phyloP scores from a whole-genome alignment of 2,329 filamentous ascomycete species.

The Aspergillus novoparasiticus region DNA sequence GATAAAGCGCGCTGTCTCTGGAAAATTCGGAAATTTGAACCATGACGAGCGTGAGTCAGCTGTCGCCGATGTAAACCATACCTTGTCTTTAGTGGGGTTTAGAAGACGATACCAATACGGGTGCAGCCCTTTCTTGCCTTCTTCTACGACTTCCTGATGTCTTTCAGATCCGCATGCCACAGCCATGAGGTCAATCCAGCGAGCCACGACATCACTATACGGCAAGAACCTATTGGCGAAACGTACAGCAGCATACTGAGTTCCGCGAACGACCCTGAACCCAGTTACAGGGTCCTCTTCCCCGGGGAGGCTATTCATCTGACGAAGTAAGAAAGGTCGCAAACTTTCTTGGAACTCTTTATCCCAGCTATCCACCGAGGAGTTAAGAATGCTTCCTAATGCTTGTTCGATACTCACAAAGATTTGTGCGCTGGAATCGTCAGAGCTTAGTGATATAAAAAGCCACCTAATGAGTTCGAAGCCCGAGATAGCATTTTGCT shows the following conservation, averaged over 20 bases:
- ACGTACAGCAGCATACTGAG: conserved; percentile 78
- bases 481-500: conserved; percentile 48
- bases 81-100: conserved; percentile 53
- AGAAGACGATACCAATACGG: conserved; percentile 70
- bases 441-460: conserved; percentile 79
- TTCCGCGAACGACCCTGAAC: conserved; percentile 64
- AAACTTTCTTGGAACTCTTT: conserved; percentile 46
- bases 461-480: conserved; percentile 69
- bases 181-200: conserved; percentile 88
- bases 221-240: conserved; percentile 88
- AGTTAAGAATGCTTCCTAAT: conserved; percentile 73
- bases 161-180: conserved; percentile 65
- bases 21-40: conserved; percentile 44
- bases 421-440: conserved; percentile 71
- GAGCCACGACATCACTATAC: conserved; percentile 74
- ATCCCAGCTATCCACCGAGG: conserved; percentile 53
- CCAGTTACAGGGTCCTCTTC: conserved; percentile 42
- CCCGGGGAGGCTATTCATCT: conserved; percentile 59
- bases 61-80: conserved; percentile 49
- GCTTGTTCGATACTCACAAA: conserved; percentile 89
- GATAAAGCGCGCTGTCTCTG: conserved; percentile 36
- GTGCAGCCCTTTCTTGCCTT: conserved; percentile 85
- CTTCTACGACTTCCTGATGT: conserved; percentile 81
- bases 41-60: conserved; percentile 51
- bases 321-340: conserved; percentile 64